A percentile compares a stretch with the other conserved stretches of the same genome.
phyloP scores from a whole-genome alignment of 2,329 filamentous ascomycete genomes.

The Botrytis fragariae region DNA sequence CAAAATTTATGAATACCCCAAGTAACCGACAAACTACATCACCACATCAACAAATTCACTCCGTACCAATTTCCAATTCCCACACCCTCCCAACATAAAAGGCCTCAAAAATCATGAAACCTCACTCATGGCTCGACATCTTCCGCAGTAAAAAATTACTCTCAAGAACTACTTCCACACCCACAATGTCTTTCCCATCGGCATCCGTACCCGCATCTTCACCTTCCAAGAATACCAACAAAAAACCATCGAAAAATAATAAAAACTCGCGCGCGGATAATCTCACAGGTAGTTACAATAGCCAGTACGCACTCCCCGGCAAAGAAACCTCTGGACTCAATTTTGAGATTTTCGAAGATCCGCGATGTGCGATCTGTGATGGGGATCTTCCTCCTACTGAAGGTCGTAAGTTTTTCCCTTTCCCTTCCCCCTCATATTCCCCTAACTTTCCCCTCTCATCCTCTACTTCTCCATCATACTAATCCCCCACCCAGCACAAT shows the following conservation, averaged over 20 bases:
- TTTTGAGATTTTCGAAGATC: not conserved
- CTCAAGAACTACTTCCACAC: not conserved
- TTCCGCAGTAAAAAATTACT: not conserved
- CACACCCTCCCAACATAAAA: not conserved
- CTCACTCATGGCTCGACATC: not conserved
- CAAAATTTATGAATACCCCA: not conserved
- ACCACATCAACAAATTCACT: not conserved
- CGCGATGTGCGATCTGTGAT: not conserved
- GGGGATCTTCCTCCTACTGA: not conserved
- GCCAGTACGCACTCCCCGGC: not conserved
- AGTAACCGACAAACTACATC: not conserved
- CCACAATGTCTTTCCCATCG: conserved; percentile 1
- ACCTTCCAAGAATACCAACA: not conserved
- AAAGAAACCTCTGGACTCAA: not conserved
- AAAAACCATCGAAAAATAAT: not conserved
- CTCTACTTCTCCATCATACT: not conserved
- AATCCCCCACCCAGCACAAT: not conserved
- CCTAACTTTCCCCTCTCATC: too few species aligned
- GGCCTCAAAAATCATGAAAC: not conserved
- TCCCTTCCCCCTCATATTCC: too few species aligned
- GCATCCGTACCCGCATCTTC: not conserved
- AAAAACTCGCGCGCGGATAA: not conserved
- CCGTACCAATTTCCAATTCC: not conserved
- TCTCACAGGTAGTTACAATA: not conserved
- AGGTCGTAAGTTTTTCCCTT: not conserved